Evolutionary conservation across 179 eudicot genomes (phyloP).

Genomic region (Actinidia chinensis): DNA sequence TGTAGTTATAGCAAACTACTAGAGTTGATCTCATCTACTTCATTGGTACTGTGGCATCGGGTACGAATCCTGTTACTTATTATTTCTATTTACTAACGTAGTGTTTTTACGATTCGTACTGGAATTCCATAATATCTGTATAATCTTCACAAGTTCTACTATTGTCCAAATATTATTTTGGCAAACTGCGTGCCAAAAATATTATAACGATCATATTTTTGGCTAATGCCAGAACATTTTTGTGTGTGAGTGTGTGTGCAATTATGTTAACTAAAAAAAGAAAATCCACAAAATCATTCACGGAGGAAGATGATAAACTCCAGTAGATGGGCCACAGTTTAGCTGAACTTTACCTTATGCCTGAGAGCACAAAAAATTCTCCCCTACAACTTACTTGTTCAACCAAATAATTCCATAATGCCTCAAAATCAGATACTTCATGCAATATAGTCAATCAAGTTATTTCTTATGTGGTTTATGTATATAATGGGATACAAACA

Average conservation of each 20-base stretch:
- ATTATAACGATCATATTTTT: not conserved
- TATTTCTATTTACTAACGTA: not conserved
- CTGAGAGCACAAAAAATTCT: not conserved
- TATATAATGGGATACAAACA: not conserved
- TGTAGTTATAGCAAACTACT: slow-evolving; percentile 46
- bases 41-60: slow-evolving; percentile 35
- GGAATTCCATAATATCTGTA: not conserved
- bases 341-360: not conserved
- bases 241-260: not conserved
- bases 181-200: not conserved
- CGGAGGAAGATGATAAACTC: not conserved
- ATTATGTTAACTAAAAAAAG: not conserved
- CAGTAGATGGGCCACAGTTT: not conserved
- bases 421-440: not conserved
- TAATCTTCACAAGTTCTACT: not conserved
- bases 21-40: slow-evolving; percentile 50
- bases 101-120: not conserved
- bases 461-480: not conserved
- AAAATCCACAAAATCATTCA: not conserved
- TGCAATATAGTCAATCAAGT: not conserved
- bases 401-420: not conserved
- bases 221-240: not conserved
- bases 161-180: slow-evolving; percentile 6
- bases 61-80: not conserved
- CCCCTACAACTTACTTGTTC: not conserved